Conservation (phyloP, 2,329 filamentous ascomycete species). For the Sphaceloma murrayae region DNA sequence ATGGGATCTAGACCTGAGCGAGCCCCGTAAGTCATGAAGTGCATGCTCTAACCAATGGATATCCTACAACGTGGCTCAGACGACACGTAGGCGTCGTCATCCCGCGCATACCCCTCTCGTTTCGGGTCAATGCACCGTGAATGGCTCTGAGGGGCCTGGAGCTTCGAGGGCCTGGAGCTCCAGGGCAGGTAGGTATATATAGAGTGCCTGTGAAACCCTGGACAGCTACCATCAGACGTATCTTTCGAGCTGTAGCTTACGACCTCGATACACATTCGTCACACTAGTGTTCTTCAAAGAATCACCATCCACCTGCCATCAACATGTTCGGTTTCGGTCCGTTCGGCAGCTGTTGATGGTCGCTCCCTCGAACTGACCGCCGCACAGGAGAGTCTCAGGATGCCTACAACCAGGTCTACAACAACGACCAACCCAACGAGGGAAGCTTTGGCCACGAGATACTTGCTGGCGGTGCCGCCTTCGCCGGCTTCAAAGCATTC, state of each 20-base stretch:
- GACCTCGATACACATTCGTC: too few species aligned
- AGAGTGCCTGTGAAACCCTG: too few species aligned
- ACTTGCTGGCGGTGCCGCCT: constrained; percentile 64
- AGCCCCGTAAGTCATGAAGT: too few species aligned
- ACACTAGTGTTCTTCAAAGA: constrained; percentile 8
- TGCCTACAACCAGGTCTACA: constrained; percentile 48
- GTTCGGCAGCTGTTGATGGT: constrained; percentile 13
- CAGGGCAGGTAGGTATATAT: constrained; percentile 18
- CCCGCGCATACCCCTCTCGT: constrained; percentile 10
- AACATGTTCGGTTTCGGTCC: constrained; percentile 40
- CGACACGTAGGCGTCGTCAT: constrained; percentile 9
- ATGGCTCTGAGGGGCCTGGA: constrained; percentile 8
- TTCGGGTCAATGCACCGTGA: constrained; percentile 8
- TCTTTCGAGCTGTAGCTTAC: too few species aligned
- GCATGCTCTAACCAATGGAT: constrained; percentile 7
- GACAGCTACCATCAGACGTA: too few species aligned
- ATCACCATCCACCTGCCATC: constrained; percentile 16
- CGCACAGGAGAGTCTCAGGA: constrained; percentile 43
- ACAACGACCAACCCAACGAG: constrained; percentile 45
- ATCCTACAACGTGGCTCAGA: background rate
- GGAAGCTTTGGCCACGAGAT: constrained; percentile 62
- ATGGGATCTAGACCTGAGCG: constrained; percentile 10
- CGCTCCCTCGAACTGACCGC: background rate
- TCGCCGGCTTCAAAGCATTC: constrained; percentile 70
- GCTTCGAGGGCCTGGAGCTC: constrained; percentile 1